A percentile compares a stretch with the other conserved stretches of the same genome.
Conservation (phyloP, 768 basidiomycete genomes). For the Lactarius deliciosus region DNA sequence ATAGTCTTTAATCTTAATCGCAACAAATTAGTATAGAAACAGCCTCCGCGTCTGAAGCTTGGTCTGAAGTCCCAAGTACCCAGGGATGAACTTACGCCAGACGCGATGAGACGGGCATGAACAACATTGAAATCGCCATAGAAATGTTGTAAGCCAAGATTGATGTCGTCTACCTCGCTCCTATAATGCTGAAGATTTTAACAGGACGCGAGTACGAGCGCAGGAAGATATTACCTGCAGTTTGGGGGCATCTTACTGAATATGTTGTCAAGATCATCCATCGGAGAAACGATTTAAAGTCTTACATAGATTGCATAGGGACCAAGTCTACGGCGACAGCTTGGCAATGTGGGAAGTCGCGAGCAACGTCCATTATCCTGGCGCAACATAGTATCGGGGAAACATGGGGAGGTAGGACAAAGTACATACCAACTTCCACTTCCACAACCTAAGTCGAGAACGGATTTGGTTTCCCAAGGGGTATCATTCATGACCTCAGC, state of each 20-base stretch:
- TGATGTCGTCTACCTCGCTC: conserved; percentile 83
- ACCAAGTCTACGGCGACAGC: conserved; percentile 78
- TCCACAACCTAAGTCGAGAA: conserved; percentile 77
- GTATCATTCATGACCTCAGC: conserved; percentile 58
- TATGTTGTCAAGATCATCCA: conserved; percentile 26
- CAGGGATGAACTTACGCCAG: conserved; percentile 54
- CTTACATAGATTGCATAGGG: conserved; percentile 74
- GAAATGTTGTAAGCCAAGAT: conserved; percentile 80
- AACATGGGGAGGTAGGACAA: not conserved
- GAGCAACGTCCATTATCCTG: conserved; percentile 76
- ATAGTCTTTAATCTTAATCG: conserved; percentile 65
- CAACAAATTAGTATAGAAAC: conserved; percentile 11
- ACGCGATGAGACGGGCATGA: conserved; percentile 67
- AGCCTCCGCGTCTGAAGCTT: not conserved
- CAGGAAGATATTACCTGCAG: conserved; percentile 49
- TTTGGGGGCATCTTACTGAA: conserved; percentile 66
- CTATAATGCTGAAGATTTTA: conserved; percentile 39
- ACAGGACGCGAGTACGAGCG: not conserved
- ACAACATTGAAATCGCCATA: conserved; percentile 77
- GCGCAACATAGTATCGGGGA: conserved; percentile 17
- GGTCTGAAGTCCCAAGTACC: conserved; percentile 11
- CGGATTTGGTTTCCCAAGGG: conserved; percentile 57
- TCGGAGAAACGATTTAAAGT: conserved; percentile 6
- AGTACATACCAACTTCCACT: conserved; percentile 64
- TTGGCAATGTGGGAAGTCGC: conserved; percentile 66